Evolutionary conservation across 2,329 filamentous ascomycete genomes (phyloP), one percentile per base, ranked within the genome.

Genomic region (Knufia fluminis): DNA sequence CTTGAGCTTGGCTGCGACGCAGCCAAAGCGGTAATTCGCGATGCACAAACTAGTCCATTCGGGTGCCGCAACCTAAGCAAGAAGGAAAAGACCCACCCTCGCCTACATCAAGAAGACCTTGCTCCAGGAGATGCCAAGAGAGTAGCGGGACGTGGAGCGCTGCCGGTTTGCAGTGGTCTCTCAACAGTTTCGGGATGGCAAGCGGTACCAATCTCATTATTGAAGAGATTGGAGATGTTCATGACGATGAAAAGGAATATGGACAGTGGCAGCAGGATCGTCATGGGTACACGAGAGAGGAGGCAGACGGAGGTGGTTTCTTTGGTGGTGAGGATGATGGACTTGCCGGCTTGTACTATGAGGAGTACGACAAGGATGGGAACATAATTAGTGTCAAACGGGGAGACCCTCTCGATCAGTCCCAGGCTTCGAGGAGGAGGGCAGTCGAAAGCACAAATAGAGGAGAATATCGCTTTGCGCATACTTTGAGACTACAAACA

Each of bases 121-220:
- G 54, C 49, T 36, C 61, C 69, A 0, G 71, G 64, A 0, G 70
- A 72, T 20, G 49, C 57, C 7, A 61, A 67, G 52, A 63, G 64
- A 7, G 57, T 59, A 39, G 68, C 68, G 61, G 66, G 36, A 68
- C 67, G 8, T 57, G 63, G 42, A 63, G 68, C 41, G 68, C 69
- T 0, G 62, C 66, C 7, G 71, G 68, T 0, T 55, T 66, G 31
- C 74, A 74, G 59, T 73, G 65, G 59, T 73, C 73, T 45, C 70
- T 71, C 0, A 73, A 71, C 47, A 70, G 71, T 1, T 74, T 64
- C 55, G 71, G 72, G 0, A 66, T 69, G 1, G 68, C 68, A 1
- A 67, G 60, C 0, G 69, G 69, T 2, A 66, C 61, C 0, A 65
- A 51, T 10, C 71, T 75, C 51, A 67, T 72, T 2, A 66, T 75